A percentile compares a stretch with the other conserved stretches of the same genome.
Conservation (phyloP, 306 rosid species). For the Dryas alaskensis region DNA sequence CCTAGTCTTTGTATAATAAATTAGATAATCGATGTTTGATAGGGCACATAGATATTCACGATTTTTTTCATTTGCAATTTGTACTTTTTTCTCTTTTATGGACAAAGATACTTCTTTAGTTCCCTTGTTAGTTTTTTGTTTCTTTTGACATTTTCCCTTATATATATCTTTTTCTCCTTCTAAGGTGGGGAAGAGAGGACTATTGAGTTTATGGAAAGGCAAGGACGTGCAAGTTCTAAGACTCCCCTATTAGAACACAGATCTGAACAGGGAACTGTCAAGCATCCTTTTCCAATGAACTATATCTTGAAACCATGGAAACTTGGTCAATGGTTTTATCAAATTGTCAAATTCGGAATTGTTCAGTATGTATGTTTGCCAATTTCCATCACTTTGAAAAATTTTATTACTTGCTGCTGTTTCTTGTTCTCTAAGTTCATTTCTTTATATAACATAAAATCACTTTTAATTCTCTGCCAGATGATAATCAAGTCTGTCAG, state of each 20-base stretch:
- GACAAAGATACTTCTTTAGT: conserved; percentile 1
- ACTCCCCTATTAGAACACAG: conserved; percentile 66
- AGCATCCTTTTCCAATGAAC: conserved; percentile 88
- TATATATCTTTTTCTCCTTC: conserved; percentile 1
- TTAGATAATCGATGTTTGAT: not conserved
- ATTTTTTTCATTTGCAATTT: not conserved
- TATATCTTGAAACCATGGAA: conserved; percentile 82
- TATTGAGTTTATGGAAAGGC: conserved; percentile 85
- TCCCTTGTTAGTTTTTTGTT: not conserved
- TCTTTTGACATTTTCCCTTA: not conserved
- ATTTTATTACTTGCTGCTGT: not conserved
- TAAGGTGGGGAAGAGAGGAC: conserved; percentile 95
- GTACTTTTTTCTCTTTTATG: not conserved
- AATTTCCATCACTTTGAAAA: conserved; percentile 19
- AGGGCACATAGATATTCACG: not conserved
- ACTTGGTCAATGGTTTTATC: conserved; percentile 85
- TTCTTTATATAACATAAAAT: conserved; percentile 18
- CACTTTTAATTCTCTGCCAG: conserved; percentile 48
- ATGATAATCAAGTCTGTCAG: conserved; percentile 82
- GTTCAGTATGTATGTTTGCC: conserved; percentile 91
- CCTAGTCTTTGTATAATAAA: not conserved
- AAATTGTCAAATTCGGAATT: conserved; percentile 87
- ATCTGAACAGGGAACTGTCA: conserved; percentile 55
- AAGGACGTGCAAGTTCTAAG: conserved; percentile 61
- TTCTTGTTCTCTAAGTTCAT: conserved; percentile 20